Percentiles rank a stretch among this genome's conserved stretches.
phyloP scores from a whole-genome alignment of 768 basidiomycete genomes.

The Tulasnella sp. region DNA sequence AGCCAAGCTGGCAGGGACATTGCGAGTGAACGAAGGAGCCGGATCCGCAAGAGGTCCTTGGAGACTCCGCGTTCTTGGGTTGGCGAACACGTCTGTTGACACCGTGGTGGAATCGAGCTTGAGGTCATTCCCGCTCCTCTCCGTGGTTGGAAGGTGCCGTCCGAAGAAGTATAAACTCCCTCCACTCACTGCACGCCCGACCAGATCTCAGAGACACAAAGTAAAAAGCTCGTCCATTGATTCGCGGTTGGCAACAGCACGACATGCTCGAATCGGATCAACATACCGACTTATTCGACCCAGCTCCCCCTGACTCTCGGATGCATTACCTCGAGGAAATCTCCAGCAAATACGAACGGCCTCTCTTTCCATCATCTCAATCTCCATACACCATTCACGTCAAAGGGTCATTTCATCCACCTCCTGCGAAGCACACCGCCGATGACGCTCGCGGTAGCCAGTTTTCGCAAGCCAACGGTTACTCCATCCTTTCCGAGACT shows the following conservation, averaged over 20 bases:
- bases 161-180: background rate
- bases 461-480: background rate
- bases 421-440: background rate
- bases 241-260: slow-evolving; percentile 15
- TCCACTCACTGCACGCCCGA: background rate
- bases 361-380: slow-evolving; percentile 9
- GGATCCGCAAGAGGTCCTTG: slow-evolving; percentile 48
- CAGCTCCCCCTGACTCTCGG: slow-evolving; percentile 2
- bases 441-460: background rate
- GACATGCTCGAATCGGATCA: background rate
- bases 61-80: slow-evolving; percentile 55
- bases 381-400: slow-evolving; percentile 8
- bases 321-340: background rate
- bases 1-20: slow-evolving; percentile 49
- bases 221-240: background rate
- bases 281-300: slow-evolving; percentile 11
- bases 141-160: too few species aligned
- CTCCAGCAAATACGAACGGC: background rate
- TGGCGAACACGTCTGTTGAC: slow-evolving; percentile 49
- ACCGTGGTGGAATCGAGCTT: slow-evolving; percentile 46
- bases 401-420: background rate
- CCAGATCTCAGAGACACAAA: slow-evolving; percentile 16
- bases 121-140: slow-evolving; percentile 53
- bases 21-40: slow-evolving; percentile 40
- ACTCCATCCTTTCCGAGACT: background rate